Conservation (phyloP, 768 basidiomycete genomes). For the Pleurotus djamor region DNA sequence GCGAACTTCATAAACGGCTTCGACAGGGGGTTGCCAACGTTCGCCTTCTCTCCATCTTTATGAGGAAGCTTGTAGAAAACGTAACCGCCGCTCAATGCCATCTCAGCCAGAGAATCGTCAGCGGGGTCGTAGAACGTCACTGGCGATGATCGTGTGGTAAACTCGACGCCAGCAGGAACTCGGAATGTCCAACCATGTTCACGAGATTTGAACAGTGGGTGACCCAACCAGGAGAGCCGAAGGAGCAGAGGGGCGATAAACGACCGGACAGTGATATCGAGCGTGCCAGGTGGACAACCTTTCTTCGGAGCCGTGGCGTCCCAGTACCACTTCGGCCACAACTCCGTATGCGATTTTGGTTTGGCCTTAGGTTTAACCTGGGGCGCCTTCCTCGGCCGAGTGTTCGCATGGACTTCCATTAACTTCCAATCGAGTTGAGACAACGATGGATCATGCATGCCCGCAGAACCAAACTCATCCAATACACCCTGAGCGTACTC, state of each 20-base stretch:
- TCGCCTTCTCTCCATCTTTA: constrained; percentile 91
- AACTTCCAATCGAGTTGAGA: constrained; percentile 68
- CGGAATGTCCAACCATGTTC: constrained; percentile 93
- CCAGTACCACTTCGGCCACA: constrained; percentile 99
- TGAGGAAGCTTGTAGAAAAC: constrained; percentile 93
- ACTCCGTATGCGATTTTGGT: constrained; percentile 35
- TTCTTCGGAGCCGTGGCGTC: constrained; percentile 78
- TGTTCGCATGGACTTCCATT: constrained; percentile 10
- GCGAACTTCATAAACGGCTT: constrained; percentile 90
- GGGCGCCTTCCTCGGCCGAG: not conserved
- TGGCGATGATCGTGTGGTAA: constrained; percentile 26
- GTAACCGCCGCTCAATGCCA: constrained; percentile 44
- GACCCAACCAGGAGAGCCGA: constrained; percentile 82
- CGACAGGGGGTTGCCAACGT: constrained; percentile 90
- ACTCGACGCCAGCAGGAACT: constrained; percentile 49
- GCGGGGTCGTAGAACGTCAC: constrained; percentile 54
- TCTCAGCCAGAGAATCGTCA: constrained; percentile 57
- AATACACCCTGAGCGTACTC: not conserved
- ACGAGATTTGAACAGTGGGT: constrained; percentile 82
- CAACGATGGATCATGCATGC: constrained; percentile 51
- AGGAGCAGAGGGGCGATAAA: constrained; percentile 84
- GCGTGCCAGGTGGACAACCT: constrained; percentile 59
- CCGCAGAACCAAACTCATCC: constrained; percentile 4
- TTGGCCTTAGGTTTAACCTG: constrained; percentile 29
- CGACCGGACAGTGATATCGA: constrained; percentile 85